Evolutionary conservation across 805 yeast species (phyloP).

Genomic region (Lipomyces anomalus): DNA sequence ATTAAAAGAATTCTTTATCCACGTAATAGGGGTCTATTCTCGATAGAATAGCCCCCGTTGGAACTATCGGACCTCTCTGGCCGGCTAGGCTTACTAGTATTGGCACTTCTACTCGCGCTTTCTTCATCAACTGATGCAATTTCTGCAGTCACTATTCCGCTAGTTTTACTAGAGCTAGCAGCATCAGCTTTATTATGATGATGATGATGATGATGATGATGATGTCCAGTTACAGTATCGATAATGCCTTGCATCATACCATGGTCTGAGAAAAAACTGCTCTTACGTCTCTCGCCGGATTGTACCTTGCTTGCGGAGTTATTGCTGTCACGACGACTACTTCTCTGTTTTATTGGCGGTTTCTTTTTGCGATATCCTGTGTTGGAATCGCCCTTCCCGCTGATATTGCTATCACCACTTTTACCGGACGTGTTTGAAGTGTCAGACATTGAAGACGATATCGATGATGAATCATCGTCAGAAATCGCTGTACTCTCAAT

Average conservation of each 20-base stretch:
- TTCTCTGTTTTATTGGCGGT: not conserved
- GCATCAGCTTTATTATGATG: too few relatives aligned
- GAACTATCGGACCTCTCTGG: too few relatives aligned
- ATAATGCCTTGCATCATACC: not conserved
- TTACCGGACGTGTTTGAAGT: not conserved
- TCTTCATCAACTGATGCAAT: too few relatives aligned
- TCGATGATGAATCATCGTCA: slow-evolving; percentile 7
- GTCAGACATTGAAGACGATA: not conserved
- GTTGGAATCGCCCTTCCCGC: not conserved
- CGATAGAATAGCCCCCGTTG: too few relatives aligned
- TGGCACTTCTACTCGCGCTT: too few relatives aligned
- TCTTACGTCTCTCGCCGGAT: not conserved
- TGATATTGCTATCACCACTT: not conserved
- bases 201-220: too few relatives aligned
- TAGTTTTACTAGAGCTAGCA: too few relatives aligned
- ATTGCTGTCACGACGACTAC: not conserved
- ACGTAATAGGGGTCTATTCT: too few relatives aligned
- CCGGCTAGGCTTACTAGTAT: too few relatives aligned
- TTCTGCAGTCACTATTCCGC: too few relatives aligned
- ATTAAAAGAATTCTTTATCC: too few relatives aligned
- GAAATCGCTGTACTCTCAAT: slow-evolving; percentile 44
- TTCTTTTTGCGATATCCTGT: not conserved
- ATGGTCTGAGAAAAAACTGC: not conserved
- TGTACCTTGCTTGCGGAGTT: not conserved
- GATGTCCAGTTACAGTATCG: not conserved